phyloP scores from a whole-genome alignment of 163 green algal species.

The Scenedesmus sp. region DNA sequence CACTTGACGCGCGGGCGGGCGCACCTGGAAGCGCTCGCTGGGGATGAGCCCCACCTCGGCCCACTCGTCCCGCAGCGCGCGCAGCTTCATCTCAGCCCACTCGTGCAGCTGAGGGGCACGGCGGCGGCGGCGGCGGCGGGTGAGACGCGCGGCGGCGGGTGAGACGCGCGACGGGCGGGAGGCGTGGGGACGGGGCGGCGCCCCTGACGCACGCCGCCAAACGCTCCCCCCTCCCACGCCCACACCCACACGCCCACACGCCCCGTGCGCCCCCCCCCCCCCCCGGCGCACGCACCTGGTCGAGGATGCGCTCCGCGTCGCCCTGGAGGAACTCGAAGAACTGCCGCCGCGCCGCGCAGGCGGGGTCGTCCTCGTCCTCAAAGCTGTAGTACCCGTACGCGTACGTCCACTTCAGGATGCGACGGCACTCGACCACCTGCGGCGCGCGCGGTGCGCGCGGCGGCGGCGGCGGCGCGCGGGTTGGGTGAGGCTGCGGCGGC shows the following conservation, averaged over 20 bases:
- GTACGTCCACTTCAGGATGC: slow-evolving; percentile 99
- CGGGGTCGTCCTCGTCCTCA: slow-evolving; percentile 49
- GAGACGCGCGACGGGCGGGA: no score
- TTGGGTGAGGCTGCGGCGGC: no score
- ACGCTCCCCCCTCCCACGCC: no score
- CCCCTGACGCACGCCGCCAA: no score
- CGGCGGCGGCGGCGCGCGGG: no score
- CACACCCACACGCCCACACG: no score
- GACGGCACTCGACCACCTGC: slow-evolving; percentile 86
- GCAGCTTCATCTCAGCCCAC: slow-evolving; percentile 72
- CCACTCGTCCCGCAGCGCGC: slow-evolving; percentile 44
- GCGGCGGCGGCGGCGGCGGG: no score
- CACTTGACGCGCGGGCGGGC: background rate
- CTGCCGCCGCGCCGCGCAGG: slow-evolving; percentile 48
- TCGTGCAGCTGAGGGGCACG: slow-evolving; percentile 73
- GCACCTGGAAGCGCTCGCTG: slow-evolving; percentile 24
- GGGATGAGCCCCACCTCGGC: slow-evolving; percentile 22
- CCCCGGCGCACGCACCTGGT: slow-evolving; percentile 50
- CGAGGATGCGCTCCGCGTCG: slow-evolving; percentile 84
- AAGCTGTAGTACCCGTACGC: slow-evolving; percentile 95
- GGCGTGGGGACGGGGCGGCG: no score
- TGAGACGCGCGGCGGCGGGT: no score
- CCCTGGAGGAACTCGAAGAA: slow-evolving; percentile 97
- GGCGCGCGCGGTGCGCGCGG: no score
- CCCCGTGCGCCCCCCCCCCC: background rate